Base-by-base conservation (phyloP, 2,329 filamentous ascomycete species). In the Cladophialophora immunda region DNA sequence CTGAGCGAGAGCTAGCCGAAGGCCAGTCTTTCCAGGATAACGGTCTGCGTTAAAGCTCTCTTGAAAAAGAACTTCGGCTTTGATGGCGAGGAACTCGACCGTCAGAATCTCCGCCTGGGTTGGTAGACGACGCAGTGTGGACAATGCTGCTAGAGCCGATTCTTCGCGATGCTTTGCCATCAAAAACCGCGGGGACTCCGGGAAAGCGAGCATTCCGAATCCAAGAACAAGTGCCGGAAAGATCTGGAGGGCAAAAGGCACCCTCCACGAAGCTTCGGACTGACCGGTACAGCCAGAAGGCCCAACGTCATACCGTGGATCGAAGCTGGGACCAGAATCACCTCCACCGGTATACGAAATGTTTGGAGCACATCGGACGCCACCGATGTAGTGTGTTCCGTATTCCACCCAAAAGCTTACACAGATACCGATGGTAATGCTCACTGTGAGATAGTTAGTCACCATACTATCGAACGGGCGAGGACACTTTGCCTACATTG, bases 31-130 rank as follows among this genome's bases (percentile, higher is more conserved):
- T 4, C 29, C 29, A 30, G 29, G 29, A 8, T 30, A 30, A 8
- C 8, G 29, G 29, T 4, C 4, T 4, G 4, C 4, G 29, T 4
- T 8, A 30, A 4, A 30, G 29, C 8, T 8, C 87, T 93, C 91
- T 77, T 94, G 91, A 71, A 94, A 94, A 17, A 91, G 77, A 0
- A 87, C 89, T 76, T 92, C 89, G 0, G 91, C 90, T 76, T 92
- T 92, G 79, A 94, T 94, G 75, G 94, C 91, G 17, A 92, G 85
- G 74, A 90, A 93, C 73, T 94, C 92, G 1, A 93, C 82, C 70
- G 90, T 85, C 45, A 94, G 85, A 0, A 92, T 83, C 65, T 92
- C 88, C 73, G 92, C 85, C 69, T 90, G 85, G n/a, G 80, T 75
- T 0, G 86, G 76, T 0, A 92, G 83, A 7, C 83, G 84, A n/a